Evolutionary conservation across 1,139 yeast species (phyloP).

Genomic region (Pichia sp.): DNA sequence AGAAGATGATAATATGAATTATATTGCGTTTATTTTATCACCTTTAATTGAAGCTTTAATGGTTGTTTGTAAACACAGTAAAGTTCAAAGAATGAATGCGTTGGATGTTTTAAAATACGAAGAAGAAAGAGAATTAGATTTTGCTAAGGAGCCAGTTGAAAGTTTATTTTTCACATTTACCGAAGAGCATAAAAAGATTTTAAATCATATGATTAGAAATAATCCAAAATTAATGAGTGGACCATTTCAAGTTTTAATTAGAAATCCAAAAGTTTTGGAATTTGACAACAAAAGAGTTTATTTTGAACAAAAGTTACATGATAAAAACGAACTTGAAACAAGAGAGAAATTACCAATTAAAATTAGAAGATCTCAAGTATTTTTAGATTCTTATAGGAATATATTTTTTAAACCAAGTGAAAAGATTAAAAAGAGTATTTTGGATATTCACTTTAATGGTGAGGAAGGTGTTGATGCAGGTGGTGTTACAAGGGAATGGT

Average conservation of each 20-base stretch:
- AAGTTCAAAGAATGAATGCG: slow-evolving; percentile 56
- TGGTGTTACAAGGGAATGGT: slow-evolving; percentile 97
- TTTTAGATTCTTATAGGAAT: slow-evolving; percentile 82
- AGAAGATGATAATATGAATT: slow-evolving; percentile 41
- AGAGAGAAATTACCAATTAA: slow-evolving; percentile 51
- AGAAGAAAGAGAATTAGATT: slow-evolving; percentile 56
- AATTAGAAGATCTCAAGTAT: slow-evolving; percentile 85
- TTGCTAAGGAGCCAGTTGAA: slow-evolving; percentile 71
- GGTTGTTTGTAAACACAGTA: slow-evolving; percentile 91
- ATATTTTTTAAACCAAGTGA: slow-evolving; percentile 74
- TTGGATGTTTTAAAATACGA: slow-evolving; percentile 57
- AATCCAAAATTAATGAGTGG: slow-evolving; percentile 96
- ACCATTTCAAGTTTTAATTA: slow-evolving; percentile 83
- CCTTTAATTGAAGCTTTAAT: slow-evolving; percentile 88
- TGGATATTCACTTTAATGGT: slow-evolving; percentile 79
- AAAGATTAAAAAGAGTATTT: slow-evolving; percentile 65
- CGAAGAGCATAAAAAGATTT: slow-evolving; percentile 79
- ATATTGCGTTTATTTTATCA: slow-evolving; percentile 73
- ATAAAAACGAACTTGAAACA: slow-evolving; percentile 32
- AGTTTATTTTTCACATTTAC: slow-evolving; percentile 80
- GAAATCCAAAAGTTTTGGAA: slow-evolving; percentile 84
- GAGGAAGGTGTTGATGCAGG: slow-evolving; percentile 99
- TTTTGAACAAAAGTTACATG: slow-evolving; percentile 68
- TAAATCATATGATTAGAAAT: slow-evolving; percentile 87
- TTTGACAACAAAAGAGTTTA: slow-evolving; percentile 90